Evolutionary conservation across 495 filamentous ascomycete species (phyloP).

Genomic region (Pseudevernia furfuracea): DNA sequence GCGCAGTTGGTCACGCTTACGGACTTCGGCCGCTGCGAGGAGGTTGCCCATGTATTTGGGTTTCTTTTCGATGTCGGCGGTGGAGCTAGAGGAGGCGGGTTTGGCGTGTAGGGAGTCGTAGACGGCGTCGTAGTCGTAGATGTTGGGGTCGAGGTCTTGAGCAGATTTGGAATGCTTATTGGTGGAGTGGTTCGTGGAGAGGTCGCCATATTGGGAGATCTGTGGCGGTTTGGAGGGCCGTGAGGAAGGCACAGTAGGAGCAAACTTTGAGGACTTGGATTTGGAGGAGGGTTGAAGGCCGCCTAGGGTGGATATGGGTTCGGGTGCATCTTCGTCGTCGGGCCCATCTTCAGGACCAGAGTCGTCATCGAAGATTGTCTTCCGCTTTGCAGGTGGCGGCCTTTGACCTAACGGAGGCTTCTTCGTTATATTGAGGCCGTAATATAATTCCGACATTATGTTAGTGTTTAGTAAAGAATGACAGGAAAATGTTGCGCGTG

Average conservation of each 20-base stretch:
- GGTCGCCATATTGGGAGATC: conserved; percentile 39
- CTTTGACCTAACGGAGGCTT: conserved; percentile 28
- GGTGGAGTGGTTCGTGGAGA: conserved; percentile 44
- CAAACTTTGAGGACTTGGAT: conserved; percentile 19
- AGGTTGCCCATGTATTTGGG: conserved; percentile 82
- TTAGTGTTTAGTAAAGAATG: conserved; percentile 3
- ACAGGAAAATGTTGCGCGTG: neutral
- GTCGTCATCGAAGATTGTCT: conserved; percentile 42
- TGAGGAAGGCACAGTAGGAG: conserved; percentile 4
- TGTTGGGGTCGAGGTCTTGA: conserved; percentile 42
- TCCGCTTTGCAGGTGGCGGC: conserved; percentile 42
- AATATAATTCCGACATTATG: conserved; percentile 43
- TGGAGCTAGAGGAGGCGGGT: conserved; percentile 26
- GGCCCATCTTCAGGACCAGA: conserved; percentile 42
- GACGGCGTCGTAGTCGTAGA: conserved; percentile 51
- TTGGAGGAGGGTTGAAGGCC: conserved; percentile 29
- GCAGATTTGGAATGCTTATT: conserved; percentile 42
- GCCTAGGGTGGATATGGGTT: conserved; percentile 38
- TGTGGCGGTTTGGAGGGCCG: conserved; percentile 17
- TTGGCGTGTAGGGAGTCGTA: conserved; percentile 47
- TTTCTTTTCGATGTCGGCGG: conserved; percentile 25
- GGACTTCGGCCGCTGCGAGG: conserved; percentile 69
- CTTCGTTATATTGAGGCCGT: conserved; percentile 52
- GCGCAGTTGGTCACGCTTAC: conserved; percentile 81
- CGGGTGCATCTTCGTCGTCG: conserved; percentile 33